Evolutionary conservation across 2,329 filamentous ascomycete genomes (phyloP), one percentile per base, ranked within the genome.

Genomic region (Penicillium occitanis): DNA sequence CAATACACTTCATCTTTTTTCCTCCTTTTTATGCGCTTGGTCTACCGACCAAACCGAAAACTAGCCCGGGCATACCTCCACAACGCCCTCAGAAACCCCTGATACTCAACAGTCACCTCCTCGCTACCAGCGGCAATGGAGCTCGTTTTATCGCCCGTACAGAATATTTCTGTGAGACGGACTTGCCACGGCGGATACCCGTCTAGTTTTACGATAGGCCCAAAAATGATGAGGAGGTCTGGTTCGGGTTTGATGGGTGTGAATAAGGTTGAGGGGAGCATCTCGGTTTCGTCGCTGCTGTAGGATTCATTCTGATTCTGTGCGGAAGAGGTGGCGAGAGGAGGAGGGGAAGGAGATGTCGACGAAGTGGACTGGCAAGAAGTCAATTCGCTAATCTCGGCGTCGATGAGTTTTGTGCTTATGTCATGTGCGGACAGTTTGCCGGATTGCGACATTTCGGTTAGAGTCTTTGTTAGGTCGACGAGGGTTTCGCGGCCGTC

Each of bases 161-260:
- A 87, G 75, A 93, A 97, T 66, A 99, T 97, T 83, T 99, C 95
- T 0, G 93, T 97, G 74, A 99, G 81, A 51, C 95, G 87, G 68
- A 98, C 86, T 79, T 97, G 95, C 95, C 95, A 99, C 0, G 95
- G 95, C 10, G 95, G 95, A 76, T 98, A 99, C 10, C 95, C 93
- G 63, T 92, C 89, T 53, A 99, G 80, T 75, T 93, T 89, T 63
- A 98, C 88, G 60, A 88, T 87, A 3, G 93, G 91, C 0, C 90
- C 88, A 76, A 99, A 99, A 8, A 97, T 81, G 64, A 99, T 86
- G 66, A 99, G 82, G 14, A 99, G 83, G 76, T 98, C 93, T 1
- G 95, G 95, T 79, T 99, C 94, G 10, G 87, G 85, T 85, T 96
- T 95, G 68, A 96, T 88, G 61, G 67, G 57, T 0, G 51, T 57